Percentiles rank a stretch among this genome's conserved stretches.
phyloP scores from a whole-genome alignment of 179 eudicot genomes.

The Drosera spatulata region DNA sequence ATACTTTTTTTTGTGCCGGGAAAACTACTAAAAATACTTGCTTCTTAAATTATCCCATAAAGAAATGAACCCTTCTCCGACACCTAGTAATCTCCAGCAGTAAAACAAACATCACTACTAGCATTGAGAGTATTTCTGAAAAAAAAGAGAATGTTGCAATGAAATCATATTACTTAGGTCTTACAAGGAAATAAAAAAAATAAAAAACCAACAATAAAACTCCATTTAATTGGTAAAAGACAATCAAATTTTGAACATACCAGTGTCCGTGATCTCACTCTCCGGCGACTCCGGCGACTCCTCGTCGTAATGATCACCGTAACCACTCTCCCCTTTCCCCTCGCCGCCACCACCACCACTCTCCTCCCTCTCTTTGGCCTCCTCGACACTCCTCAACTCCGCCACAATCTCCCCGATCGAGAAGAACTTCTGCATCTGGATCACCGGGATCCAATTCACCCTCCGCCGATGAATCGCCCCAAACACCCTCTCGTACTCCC shows the following conservation, averaged over 20 bases:
- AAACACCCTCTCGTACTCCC: slow-evolving; percentile 51
- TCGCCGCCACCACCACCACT: slow-evolving; percentile 1
- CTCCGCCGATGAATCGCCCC: slow-evolving; percentile 66
- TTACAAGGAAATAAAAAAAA: too few species aligned
- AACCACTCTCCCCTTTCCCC: neutral
- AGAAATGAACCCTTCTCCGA: too few species aligned
- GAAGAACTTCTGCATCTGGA: slow-evolving; percentile 83
- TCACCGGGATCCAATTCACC: slow-evolving; percentile 83
- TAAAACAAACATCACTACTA: too few species aligned
- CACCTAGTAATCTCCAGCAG: too few species aligned
- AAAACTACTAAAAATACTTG: too few species aligned
- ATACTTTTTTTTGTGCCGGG: too few species aligned
- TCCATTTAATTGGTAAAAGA: too few species aligned
- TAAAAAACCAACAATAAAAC: too few species aligned
- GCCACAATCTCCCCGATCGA: slow-evolving; percentile 56
- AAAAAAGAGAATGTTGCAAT: too few species aligned
- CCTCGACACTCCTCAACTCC: slow-evolving; percentile 35
- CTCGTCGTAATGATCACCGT: neutral
- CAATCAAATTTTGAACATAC: slow-evolving; percentile 15
- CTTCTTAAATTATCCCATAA: too few species aligned
- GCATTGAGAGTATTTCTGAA: too few species aligned
- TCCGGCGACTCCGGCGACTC: slow-evolving; percentile 46
- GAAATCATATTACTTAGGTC: too few species aligned
- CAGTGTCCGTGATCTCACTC: slow-evolving; percentile 75
- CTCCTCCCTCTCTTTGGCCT: slow-evolving; percentile 2